Evolutionary conservation across 106 monocot genomes (phyloP).

Genomic region (Posidonia australis): DNA sequence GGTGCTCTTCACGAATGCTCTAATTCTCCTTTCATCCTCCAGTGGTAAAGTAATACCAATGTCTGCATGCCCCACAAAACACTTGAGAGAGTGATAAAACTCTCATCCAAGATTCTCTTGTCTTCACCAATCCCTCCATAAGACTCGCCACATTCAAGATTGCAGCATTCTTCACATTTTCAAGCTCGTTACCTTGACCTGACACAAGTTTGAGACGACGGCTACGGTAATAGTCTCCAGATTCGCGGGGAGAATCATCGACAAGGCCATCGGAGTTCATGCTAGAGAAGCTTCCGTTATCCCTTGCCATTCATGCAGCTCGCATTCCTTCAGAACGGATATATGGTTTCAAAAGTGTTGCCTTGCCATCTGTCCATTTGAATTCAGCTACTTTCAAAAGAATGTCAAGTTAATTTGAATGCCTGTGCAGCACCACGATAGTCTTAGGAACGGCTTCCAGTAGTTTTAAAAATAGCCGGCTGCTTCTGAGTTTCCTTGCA

Average conservation of each 20-base stretch:
- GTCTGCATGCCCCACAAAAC: slow-evolving; percentile 46
- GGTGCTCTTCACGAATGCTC: slow-evolving; percentile 35
- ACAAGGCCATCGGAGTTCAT: too few species aligned
- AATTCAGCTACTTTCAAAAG: slow-evolving; percentile 55
- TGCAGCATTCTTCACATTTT: slow-evolving; percentile 53
- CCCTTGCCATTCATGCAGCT: slow-evolving; percentile 22
- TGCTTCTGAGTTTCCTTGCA: slow-evolving; percentile 42
- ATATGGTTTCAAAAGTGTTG: slow-evolving; percentile 51
- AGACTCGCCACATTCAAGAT: slow-evolving; percentile 27
- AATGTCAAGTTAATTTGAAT: slow-evolving; percentile 54
- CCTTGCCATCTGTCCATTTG: slow-evolving; percentile 48
- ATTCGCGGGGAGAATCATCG: too few species aligned
- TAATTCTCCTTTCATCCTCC: slow-evolving; percentile 37
- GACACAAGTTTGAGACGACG: slow-evolving; percentile 37
- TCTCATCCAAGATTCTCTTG: slow-evolving; percentile 26
- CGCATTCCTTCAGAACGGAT: slow-evolving; percentile 45
- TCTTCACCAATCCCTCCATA: slow-evolving; percentile 23
- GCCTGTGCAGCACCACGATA: slow-evolving; percentile 55
- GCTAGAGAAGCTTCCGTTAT: too few species aligned
- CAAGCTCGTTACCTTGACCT: slow-evolving; percentile 32
- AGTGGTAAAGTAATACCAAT: slow-evolving; percentile 18
- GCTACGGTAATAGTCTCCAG: too few species aligned
- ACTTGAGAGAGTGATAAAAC: slow-evolving; percentile 28
- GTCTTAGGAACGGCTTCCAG: slow-evolving; percentile 57
- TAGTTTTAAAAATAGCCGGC: slow-evolving; percentile 41